Evolutionary conservation across 495 filamentous ascomycete species (phyloP), one percentile per base, ranked within the genome.

Genomic region (Podospora australis): DNA sequence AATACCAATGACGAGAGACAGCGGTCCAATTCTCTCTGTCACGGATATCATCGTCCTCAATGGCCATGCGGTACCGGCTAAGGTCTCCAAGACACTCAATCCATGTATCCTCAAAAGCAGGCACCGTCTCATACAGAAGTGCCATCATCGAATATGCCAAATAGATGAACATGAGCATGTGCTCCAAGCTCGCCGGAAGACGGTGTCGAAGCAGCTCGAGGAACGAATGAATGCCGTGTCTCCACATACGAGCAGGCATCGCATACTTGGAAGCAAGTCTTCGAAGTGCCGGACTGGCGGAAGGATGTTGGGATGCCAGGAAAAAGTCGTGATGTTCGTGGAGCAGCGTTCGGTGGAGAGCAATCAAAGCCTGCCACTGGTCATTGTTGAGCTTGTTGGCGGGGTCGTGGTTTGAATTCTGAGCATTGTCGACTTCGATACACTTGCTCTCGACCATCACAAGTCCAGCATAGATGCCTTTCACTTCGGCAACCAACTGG

Each of bases 71-170:
- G 34, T 74, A 74, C 3, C 71, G 65, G 0, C 79, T 84, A 2
- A 92, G 64, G 61, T 92, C 88, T 0, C 88, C 88, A 0, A 96
- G 70, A 55, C 88, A 95, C 53, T 96, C 90, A 20, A 95, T 86
- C 90, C 90, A 96, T 0, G 85, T 94, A 39, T 90, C 86, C 50
- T 84, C 77, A 56, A 90, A 95, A 0, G 74, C 67, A 2, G 83
- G 76, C 0, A 90, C 83, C 0, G 83, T 89, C 58, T 91, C 87
- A 46, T 84, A 76, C 0, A 92, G 68, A 3, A 92, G 62, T 0
- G 84, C 82, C 75, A 91, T 83, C 78, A 88, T 87, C 14, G 82
- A 82, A 55, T 91, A 91, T 0, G 88, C 85, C 20, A 88, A 62
- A 49, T 88, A 87, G 30, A 94, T 87, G 55, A 88, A 95, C 0